Evolutionary conservation across 1,284 basidiomycete genomes (phyloP).

Genomic region (Takashimella tepidaria): DNA sequence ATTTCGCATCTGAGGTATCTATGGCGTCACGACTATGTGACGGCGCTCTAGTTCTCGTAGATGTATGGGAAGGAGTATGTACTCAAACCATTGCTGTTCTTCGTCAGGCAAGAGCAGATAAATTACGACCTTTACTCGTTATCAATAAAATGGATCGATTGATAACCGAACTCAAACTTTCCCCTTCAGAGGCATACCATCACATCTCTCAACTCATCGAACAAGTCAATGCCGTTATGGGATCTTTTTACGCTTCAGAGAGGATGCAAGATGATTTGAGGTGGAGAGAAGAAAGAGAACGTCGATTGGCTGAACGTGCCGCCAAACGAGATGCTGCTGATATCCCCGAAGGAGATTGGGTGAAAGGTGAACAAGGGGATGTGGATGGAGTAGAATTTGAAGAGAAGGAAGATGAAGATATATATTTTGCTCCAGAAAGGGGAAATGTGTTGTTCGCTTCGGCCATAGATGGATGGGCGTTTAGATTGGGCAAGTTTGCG

Average conservation of each 20-base stretch:
- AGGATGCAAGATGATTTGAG: constrained; percentile 95
- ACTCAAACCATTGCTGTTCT: constrained; percentile 97
- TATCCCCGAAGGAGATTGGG: constrained; percentile 36
- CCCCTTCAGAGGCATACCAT: constrained; percentile 89
- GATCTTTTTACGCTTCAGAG: constrained; percentile 88
- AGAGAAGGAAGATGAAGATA: constrained; percentile 94
- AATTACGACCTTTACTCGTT: constrained; percentile 83
- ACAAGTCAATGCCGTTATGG: constrained; percentile 98
- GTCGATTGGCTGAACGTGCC: constrained; percentile 67
- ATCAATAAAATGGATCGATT: constrained; percentile 97
- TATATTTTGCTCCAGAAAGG: constrained; percentile 93
- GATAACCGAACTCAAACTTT: constrained; percentile 86
- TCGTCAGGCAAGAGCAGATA: constrained; percentile 89
- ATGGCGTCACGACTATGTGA: constrained; percentile 90
- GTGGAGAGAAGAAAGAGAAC: constrained; percentile 88
- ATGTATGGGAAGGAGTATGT: constrained; percentile 97
- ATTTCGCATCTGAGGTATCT: constrained; percentile 96
- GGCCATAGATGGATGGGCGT: constrained; percentile 97
- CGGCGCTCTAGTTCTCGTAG: constrained; percentile 93
- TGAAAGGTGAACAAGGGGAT: constrained; percentile 40
- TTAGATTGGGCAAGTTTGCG: constrained; percentile 89
- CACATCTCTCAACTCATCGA: constrained; percentile 90
- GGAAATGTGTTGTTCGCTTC: constrained; percentile 97
- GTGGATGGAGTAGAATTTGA: constrained; percentile 58
- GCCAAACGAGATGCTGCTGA: constrained; percentile 49